Percentiles rank a stretch among this genome's conserved stretches.
Evolutionary conservation across 140 eudicot species (phyloP).

Genomic region (Anethum foeniculum): DNA sequence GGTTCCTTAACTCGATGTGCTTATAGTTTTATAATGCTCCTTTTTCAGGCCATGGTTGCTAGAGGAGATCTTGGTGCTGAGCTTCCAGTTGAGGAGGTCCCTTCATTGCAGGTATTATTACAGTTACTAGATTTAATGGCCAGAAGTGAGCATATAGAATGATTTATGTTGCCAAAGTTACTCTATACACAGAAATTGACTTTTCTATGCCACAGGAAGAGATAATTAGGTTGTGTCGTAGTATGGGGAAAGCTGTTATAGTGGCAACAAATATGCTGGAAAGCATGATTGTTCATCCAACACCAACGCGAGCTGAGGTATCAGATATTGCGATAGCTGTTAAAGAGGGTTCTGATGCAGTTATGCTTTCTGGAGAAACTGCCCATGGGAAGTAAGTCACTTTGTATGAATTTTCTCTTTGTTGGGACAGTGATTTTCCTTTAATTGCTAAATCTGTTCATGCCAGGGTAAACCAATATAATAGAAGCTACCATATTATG

Average conservation of each 20-base stretch:
- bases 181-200: background rate
- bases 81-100: constrained; percentile 97
- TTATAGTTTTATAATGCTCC: constrained; percentile 15
- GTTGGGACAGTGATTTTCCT: background rate
- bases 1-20: constrained; percentile 13
- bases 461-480: background rate
- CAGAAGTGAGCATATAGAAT: constrained; percentile 15
- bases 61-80: constrained; percentile 99
- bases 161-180: background rate
- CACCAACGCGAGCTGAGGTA: constrained; percentile 96
- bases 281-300: constrained; percentile 96
- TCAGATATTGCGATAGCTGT: constrained; percentile 98
- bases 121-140: constrained; percentile 48
- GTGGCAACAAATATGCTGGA: constrained; percentile 98
- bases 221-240: constrained; percentile 71
- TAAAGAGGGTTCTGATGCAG: constrained; percentile 92
- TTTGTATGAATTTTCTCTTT: constrained; percentile 1
- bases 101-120: constrained; percentile 69
- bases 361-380: constrained; percentile 99
- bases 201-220: constrained; percentile 42
- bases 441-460: background rate
- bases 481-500: background rate
- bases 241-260: constrained; percentile 94
- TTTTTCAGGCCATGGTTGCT: constrained; percentile 85
- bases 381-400: constrained; percentile 90